Conservation (phyloP, 768 basidiomycete genomes). For the Sarcodon sp. region DNA sequence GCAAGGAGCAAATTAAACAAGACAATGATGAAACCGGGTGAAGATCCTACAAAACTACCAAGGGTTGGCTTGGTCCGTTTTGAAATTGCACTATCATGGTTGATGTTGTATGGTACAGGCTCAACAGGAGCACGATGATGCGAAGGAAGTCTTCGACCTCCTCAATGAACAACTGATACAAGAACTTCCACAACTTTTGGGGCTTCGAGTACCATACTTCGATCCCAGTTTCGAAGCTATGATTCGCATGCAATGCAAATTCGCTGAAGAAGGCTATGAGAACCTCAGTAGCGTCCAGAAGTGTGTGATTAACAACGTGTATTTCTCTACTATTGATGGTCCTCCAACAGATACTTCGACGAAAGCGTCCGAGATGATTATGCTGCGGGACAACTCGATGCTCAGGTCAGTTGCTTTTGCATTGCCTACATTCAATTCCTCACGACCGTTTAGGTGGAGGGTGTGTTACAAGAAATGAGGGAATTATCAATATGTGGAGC, state of each 20-base stretch:
- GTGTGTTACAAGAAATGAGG: slow-evolving; percentile 93
- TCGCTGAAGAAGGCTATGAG: slow-evolving; percentile 97
- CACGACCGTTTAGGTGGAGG: slow-evolving; percentile 57
- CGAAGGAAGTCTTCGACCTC: slow-evolving; percentile 87
- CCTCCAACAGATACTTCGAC: slow-evolving; percentile 58
- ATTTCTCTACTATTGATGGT: background rate
- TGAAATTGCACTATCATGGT: background rate
- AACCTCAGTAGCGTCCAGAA: slow-evolving; percentile 91
- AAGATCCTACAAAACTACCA: slow-evolving; percentile 86
- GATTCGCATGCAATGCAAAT: slow-evolving; percentile 96
- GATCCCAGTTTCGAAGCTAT: slow-evolving; percentile 99
- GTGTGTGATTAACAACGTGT: slow-evolving; percentile 21
- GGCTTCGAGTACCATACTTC: slow-evolving; percentile 94
- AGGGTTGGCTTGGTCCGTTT: slow-evolving; percentile 32
- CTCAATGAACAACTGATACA: slow-evolving; percentile 86
- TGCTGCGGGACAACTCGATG: slow-evolving; percentile 90
- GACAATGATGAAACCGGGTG: slow-evolving; percentile 80
- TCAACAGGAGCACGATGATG: slow-evolving; percentile 92
- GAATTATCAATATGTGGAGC: slow-evolving; percentile 89
- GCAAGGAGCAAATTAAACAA: slow-evolving; percentile 86
- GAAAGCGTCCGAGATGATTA: slow-evolving; percentile 93
- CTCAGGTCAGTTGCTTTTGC: slow-evolving; percentile 44
- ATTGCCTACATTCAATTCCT: background rate
- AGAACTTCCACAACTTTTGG: slow-evolving; percentile 86
- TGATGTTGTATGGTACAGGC: slow-evolving; percentile 33